Conservation (phyloP, 108 stramenopile genomes). For the Cyclotella sp. region DNA sequence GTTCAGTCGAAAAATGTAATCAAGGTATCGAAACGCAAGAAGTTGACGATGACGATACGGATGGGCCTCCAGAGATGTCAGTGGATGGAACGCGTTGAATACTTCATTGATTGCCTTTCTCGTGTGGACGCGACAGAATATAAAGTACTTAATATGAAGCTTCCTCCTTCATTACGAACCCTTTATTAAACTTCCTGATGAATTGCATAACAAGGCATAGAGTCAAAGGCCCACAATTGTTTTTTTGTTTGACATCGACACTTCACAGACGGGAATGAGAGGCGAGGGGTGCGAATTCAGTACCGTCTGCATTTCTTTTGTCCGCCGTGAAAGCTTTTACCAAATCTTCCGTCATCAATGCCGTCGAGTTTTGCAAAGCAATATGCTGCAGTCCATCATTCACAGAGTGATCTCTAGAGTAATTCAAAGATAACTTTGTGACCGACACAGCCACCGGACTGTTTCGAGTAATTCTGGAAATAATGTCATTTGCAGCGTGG, state of each 20-base stretch:
- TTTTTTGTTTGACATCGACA: no score
- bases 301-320: conserved; percentile 23
- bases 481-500: conserved; percentile 53
- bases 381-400: conserved; percentile 76
- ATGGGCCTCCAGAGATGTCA: conserved; percentile 38
- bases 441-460: conserved; percentile 75
- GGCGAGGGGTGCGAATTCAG: conserved; percentile 31
- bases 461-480: conserved; percentile 57
- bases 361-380: conserved; percentile 72
- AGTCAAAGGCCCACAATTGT: no score
- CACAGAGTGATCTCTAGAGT: conserved; percentile 77
- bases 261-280: conserved; percentile 46
- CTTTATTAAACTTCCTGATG: no score
- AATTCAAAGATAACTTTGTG: conserved; percentile 73
- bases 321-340: conserved; percentile 55
- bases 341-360: conserved; percentile 75
- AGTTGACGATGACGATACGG: conserved; percentile 21
- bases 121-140: no score
- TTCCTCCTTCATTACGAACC: no score
- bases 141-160: no score
- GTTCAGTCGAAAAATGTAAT: conserved; percentile 15
- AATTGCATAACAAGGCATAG: no score
- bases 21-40: background rate
- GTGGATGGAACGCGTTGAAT: conserved; percentile 7
- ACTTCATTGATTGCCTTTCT: background rate